Evolutionary conservation across 2,329 filamentous ascomycete genomes (phyloP).

Genomic region (Hortaea sp.): DNA sequence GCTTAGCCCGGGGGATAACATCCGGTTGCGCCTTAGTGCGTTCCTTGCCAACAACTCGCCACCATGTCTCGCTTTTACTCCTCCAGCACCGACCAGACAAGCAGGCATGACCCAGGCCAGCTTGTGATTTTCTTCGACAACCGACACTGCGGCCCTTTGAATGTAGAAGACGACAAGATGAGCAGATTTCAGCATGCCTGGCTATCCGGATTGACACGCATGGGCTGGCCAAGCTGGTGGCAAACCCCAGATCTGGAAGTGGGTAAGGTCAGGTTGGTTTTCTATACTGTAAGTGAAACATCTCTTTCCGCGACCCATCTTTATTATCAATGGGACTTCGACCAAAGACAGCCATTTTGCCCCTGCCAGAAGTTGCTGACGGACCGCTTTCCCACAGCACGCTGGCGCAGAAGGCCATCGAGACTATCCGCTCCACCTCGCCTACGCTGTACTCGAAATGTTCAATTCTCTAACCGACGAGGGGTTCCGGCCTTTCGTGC

Average conservation of each 20-base stretch:
- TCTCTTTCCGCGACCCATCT: not conserved
- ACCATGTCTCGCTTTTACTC: conserved; percentile 11
- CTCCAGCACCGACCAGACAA: conserved; percentile 8
- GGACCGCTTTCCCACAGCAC: conserved; percentile 11
- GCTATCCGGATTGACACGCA: conserved; percentile 14
- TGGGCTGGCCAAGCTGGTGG: conserved; percentile 15
- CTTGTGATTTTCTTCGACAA: conserved; percentile 25
- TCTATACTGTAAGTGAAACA: conserved; percentile 11
- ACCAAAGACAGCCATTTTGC: too few species aligned
- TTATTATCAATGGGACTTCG: not conserved
- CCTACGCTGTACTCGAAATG: conserved; percentile 23
- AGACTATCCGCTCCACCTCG: conserved; percentile 21
- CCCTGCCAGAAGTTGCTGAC: not conserved
- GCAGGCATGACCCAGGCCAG: conserved; percentile 20
- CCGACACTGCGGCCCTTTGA: conserved; percentile 9
- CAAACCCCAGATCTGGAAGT: conserved; percentile 17
- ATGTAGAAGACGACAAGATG: conserved; percentile 15
- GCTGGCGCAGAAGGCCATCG: conserved; percentile 20
- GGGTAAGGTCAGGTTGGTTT: conserved; percentile 21
- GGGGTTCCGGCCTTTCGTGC: conserved; percentile 23
- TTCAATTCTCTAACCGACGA: conserved; percentile 21
- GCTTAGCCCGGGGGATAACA: too few species aligned
- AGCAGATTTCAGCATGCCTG: conserved; percentile 17
- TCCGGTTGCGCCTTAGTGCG: too few species aligned
- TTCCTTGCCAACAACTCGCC: too few species aligned